Base-by-base conservation (phyloP, 2,329 filamentous ascomycete species). In the Colletotrichum tofieldiae region DNA sequence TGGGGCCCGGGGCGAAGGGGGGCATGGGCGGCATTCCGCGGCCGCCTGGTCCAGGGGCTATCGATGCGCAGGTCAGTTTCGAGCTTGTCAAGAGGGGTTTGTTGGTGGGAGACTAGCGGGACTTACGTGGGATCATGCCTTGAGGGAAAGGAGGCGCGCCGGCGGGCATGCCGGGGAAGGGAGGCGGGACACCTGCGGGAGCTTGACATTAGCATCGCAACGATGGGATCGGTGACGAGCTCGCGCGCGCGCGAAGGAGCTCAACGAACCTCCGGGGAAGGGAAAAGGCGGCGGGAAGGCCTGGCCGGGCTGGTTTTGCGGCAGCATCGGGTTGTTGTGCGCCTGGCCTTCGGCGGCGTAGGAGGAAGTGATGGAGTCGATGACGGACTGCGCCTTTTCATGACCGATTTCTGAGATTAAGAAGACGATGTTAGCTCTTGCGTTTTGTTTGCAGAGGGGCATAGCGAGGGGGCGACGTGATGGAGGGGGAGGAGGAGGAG, bases 321-420 rank as follows among this genome's bases (percentile, higher is more conserved):
- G 89, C 60, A 96, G 90, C 91, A 96, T 94, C 63, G 93, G 95
- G 82, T 97, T 98, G 73, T 91, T 91, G 79, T 92, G 91, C 75
- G 93, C 91, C 82, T 98, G 95, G 78, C 96, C 96, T 85, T 97
- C 96, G 77, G 94, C 95, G 75, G 94, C 94, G 85, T 99, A 98
- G 49, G 95, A 98, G 54, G 92, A 94, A 52, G 96, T 98, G 84
- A 99, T 99, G 77, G 93, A 96, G 86, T 99, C 96, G 81, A 99
- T 99, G 77, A 99, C 96, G 61, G 93, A 96, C 84, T 99, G 96
- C 72, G 96, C 96, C 86, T 98, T 98, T 85, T 98, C 96, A 84
- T 98, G 96, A 59, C 96, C 96, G 82, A 99, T 98, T 86, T 98
- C 94, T 96, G 79, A 9, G 41, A 6, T n/a, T n/a, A 29, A 20